Evolutionary conservation across 1,139 yeast genomes (phyloP), one percentile per base, ranked within the genome.

Genomic region (Pichia sp.): DNA sequence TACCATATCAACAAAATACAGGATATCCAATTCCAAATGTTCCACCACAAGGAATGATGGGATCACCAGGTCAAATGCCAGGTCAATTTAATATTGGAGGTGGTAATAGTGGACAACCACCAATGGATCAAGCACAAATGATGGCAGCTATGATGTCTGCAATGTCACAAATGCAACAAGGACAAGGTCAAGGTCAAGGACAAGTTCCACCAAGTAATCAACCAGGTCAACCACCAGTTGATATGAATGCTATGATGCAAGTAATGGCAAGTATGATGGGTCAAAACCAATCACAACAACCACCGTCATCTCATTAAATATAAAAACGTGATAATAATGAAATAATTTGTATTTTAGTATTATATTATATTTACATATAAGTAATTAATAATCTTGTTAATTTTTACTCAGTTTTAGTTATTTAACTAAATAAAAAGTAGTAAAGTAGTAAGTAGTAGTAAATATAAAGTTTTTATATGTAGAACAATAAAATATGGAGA

Each of bases 231-330:
- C 40, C 39, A 58, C 40, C 56, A 42, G 58, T 58, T n/a, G 66
- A 64, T 48, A 62, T 64, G 66, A 58, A 56, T 40, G 55, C 56
- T 25, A 61, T 65, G 66, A 58, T 65, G 46, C 66, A 63, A 51
- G 63, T 61, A 29, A 53, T 65, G 56, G 65, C 66, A 10, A 57
- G 55, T 42, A 61, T 65, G 67, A 62, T 64, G 66, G 55, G 58
- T 46, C 40, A 58, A 59, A 42, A 56, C 57, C 41, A 50, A n/a
- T 50, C 47, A 11, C 54, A 38, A 27, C 50, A 40, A 25, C 56
- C 56, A 31, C 58, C 54, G 25, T 55, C 33, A 42, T 34, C 18
- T 18, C 18, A 18, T 18, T 18, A 18, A 18, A 18, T 18, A 18
- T 18, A 18, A 18, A 18, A 18, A 18, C 18, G 18, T 18, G 18